Evolutionary conservation across 2,329 filamentous ascomycete genomes (phyloP).

Genomic region (Penicillium corylophilum): DNA sequence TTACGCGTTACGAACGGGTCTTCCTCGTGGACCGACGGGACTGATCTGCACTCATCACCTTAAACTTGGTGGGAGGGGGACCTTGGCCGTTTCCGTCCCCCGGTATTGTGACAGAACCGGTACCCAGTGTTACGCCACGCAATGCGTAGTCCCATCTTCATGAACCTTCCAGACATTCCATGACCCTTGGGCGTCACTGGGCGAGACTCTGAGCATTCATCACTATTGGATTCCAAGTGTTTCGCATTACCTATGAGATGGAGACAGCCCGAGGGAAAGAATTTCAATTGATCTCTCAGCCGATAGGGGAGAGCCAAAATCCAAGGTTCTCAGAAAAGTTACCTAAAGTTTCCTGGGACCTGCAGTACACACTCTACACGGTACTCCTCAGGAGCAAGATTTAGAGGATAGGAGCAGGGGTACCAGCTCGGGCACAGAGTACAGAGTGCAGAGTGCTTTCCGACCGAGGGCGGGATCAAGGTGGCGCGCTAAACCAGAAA

Average conservation of each 20-base stretch:
- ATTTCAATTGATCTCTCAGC: background rate
- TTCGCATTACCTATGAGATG: background rate
- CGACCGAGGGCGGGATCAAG: constrained; percentile 30
- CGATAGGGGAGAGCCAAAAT: background rate
- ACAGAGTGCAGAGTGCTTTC: no score
- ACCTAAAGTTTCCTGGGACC: background rate
- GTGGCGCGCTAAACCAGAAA: constrained; percentile 30
- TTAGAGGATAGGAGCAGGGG: constrained; percentile 5
- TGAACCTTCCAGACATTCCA: constrained; percentile 32
- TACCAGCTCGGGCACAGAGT: background rate
- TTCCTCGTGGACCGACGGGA: constrained; percentile 20
- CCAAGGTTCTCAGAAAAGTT: background rate
- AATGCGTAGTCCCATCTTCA: constrained; percentile 20
- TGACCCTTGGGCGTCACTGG: constrained; percentile 17
- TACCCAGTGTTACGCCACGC: constrained; percentile 8
- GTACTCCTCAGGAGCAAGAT: background rate
- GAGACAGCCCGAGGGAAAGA: background rate
- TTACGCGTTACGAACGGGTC: constrained; percentile 14
- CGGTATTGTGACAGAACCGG: background rate
- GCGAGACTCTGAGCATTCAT: constrained; percentile 1
- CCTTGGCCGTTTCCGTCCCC: constrained; percentile 2
- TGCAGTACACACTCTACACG: background rate
- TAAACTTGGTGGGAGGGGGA: background rate
- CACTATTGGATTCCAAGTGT: background rate
- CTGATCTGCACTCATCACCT: constrained; percentile 2